phyloP scores from a whole-genome alignment of 345 rosid genomes.

The Boechera stricta region DNA sequence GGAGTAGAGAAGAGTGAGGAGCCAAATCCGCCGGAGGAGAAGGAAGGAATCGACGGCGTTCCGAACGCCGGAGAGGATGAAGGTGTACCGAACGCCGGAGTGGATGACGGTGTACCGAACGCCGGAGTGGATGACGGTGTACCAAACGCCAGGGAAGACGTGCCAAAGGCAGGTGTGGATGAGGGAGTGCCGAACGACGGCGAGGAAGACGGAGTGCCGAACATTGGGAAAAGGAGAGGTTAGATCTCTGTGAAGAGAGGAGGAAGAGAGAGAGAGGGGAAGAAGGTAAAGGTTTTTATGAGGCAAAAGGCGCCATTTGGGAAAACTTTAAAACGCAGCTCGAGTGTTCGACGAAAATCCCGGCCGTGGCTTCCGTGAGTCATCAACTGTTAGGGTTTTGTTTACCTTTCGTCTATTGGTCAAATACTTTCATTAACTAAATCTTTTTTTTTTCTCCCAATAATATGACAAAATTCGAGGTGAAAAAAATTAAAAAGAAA shows the following conservation, averaged over 20 bases:
- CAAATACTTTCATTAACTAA: neutral
- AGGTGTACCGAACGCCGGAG: slow-evolving; percentile 58
- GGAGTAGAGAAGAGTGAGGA: slow-evolving; percentile 76
- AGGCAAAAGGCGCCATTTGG: slow-evolving; percentile 33
- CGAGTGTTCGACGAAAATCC: slow-evolving; percentile 32
- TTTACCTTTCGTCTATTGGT: neutral
- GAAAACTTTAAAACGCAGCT: slow-evolving; percentile 28
- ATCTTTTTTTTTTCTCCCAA: too few species aligned
- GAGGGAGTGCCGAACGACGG: slow-evolving; percentile 62
- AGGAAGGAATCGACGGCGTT: slow-evolving; percentile 63
- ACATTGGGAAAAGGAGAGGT: slow-evolving; percentile 49
- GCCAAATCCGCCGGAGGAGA: slow-evolving; percentile 63
- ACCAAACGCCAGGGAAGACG: slow-evolving; percentile 52
- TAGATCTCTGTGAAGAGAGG: slow-evolving; percentile 36
- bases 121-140: slow-evolving; percentile 55
- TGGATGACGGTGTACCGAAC: slow-evolving; percentile 53
- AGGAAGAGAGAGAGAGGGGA: neutral
- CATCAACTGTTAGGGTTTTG: neutral
- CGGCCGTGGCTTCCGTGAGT: slow-evolving; percentile 4
- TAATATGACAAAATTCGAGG: too few species aligned
- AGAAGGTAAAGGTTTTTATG: neutral
- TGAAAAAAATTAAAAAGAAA: too few species aligned
- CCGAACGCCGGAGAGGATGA: slow-evolving; percentile 62
- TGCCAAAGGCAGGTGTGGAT: slow-evolving; percentile 56
- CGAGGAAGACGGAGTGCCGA: slow-evolving; percentile 59